Conservation (phyloP, 1,284 basidiomycete genomes). For the Clitocybe nebularis region DNA sequence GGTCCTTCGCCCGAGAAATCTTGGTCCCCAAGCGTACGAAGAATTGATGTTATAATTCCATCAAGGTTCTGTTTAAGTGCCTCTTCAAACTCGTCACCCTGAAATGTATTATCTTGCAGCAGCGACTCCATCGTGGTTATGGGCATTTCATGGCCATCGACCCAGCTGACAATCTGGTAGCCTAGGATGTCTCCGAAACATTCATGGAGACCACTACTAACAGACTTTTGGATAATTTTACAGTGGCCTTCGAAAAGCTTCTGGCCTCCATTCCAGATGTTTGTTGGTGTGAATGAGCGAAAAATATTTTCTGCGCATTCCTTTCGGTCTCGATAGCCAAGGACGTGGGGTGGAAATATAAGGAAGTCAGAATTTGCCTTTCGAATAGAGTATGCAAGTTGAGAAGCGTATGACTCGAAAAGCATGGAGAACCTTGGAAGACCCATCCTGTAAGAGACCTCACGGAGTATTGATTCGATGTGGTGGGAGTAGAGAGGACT, state of each 20-base stretch:
- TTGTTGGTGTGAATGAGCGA: constrained; percentile 56
- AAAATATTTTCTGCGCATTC: constrained; percentile 62
- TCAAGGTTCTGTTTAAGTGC: constrained; percentile 47
- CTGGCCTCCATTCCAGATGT: constrained; percentile 47
- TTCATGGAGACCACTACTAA: constrained; percentile 49
- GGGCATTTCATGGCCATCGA: constrained; percentile 28
- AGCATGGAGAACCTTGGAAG: constrained; percentile 61
- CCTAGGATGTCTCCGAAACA: constrained; percentile 76
- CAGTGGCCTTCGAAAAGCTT: constrained; percentile 63
- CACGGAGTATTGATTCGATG: constrained; percentile 61
- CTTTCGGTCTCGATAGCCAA: constrained; percentile 65
- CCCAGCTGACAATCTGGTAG: constrained; percentile 48
- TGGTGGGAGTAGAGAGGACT: constrained; percentile 50
- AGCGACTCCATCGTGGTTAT: constrained; percentile 30
- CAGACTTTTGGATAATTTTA: constrained; percentile 48
- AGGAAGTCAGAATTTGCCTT: constrained; percentile 52
- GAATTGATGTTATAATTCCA: constrained; percentile 49
- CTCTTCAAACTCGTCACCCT: constrained; percentile 31
- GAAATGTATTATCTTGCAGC: constrained; percentile 33
- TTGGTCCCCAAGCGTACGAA: constrained; percentile 61
- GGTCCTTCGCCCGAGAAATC: constrained; percentile 39
- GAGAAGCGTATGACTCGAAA: constrained; percentile 77
- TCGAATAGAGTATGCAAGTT: constrained; percentile 68
- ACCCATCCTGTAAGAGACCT: constrained; percentile 68
- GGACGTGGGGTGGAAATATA: constrained; percentile 61